phyloP scores from a whole-genome alignment of 2,329 filamentous ascomycete genomes.

The Fusarium subglutinans region DNA sequence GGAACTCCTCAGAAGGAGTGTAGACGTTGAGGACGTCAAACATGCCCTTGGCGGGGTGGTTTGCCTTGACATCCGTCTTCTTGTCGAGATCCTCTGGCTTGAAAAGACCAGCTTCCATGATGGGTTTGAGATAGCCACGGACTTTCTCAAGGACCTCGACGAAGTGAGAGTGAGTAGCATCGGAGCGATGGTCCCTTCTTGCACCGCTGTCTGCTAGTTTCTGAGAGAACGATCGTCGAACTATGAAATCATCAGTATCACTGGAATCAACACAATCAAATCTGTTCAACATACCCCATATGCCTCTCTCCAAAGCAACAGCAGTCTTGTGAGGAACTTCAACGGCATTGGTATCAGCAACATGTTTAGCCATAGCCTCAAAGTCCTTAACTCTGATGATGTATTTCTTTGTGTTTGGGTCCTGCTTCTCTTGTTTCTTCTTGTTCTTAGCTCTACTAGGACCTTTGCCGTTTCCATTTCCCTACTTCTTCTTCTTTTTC shows the following conservation, averaged over 20 bases:
- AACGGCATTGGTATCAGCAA: conserved; percentile 14
- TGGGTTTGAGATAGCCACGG: conserved; percentile 21
- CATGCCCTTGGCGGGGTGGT: conserved; percentile 2
- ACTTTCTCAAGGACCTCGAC: conserved; percentile 35
- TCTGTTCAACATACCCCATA: neutral
- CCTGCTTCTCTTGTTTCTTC: neutral
- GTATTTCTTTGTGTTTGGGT: neutral
- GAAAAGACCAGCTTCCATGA: conserved; percentile 13
- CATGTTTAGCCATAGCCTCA: conserved; percentile 26
- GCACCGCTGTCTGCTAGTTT: neutral
- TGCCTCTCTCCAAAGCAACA: conserved; percentile 26
- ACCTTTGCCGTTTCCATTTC: conserved; percentile 5
- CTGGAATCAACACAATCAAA: neutral
- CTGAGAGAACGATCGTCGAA: conserved; percentile 22
- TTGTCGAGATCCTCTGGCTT: neutral
- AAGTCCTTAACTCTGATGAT: conserved; percentile 28
- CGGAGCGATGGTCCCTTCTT: neutral
- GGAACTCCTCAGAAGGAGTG: conserved; percentile 22
- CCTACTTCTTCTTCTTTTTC: conserved; percentile 3
- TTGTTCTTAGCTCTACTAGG: neutral
- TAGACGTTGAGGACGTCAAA: conserved; percentile 28
- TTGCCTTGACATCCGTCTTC: neutral
- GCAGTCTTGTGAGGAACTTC: conserved; percentile 15
- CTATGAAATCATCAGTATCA: neutral
- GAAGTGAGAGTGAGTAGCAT: conserved; percentile 27